phyloP scores from a whole-genome alignment of 192 early-diverging fungal genomes.

The Piromyces finnis region DNA sequence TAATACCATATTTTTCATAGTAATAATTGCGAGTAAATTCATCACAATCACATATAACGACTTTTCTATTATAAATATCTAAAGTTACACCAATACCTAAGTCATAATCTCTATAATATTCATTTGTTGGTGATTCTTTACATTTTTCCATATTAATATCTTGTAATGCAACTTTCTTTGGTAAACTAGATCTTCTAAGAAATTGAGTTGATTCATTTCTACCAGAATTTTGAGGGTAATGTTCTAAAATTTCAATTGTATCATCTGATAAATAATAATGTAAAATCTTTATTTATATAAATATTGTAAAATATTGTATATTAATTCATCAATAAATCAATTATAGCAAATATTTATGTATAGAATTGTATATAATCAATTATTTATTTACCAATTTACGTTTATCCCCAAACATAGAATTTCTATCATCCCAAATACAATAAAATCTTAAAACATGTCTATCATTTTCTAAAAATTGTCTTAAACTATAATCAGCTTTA shows the following conservation, averaged over 20 bases:
- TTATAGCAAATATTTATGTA: too few relatives aligned
- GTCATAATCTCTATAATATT: constrained; percentile 1
- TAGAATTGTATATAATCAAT: too few relatives aligned
- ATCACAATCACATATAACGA: constrained; percentile 2
- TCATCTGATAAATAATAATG: constrained; percentile 1
- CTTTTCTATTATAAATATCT: constrained; percentile 1
- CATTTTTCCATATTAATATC: not conserved
- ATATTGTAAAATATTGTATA: too few relatives aligned
- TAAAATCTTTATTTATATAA: not conserved
- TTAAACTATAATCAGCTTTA: not conserved
- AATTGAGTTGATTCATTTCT: not conserved
- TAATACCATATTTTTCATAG: constrained; percentile 1
- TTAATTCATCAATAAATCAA: too few relatives aligned
- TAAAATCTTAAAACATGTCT: constrained; percentile 3
- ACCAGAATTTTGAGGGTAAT: not conserved
- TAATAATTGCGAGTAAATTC: constrained; percentile 2
- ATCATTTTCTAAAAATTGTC: constrained; percentile 1
- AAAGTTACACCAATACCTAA: not conserved
- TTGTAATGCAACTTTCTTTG: not conserved
- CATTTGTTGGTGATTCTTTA: not conserved
- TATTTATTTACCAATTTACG: not conserved
- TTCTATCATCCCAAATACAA: constrained; percentile 1
- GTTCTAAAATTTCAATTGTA: constrained; percentile 1
- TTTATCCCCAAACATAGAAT: not conserved
- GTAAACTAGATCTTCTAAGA: constrained; percentile 1